A percentile compares a stretch with the other conserved stretches of the same genome.
phyloP scores from a whole-genome alignment of 805 yeast genomes.

The Yarrowia sp. region DNA sequence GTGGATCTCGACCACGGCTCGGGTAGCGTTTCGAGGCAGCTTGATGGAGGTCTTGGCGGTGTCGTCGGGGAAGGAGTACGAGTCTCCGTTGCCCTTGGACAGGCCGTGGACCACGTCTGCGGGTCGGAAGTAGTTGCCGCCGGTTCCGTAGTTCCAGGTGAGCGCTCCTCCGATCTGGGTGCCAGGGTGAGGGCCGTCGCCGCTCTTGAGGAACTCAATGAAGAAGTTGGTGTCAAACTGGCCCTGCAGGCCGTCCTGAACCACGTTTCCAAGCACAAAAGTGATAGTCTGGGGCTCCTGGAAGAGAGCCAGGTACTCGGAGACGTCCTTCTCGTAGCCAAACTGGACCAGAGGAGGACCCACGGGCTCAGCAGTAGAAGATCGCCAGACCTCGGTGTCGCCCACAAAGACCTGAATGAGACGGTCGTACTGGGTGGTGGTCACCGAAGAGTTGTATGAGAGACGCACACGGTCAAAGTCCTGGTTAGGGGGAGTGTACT shows the following conservation, averaged over 20 bases:
- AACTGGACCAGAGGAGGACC: slow-evolving; percentile 45
- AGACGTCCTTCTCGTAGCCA: slow-evolving; percentile 69
- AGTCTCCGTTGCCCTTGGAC: slow-evolving; percentile 46
- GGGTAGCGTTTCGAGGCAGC: slow-evolving; percentile 63
- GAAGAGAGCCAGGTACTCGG: slow-evolving; percentile 62
- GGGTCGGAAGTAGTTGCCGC: slow-evolving; percentile 56
- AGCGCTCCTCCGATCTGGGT: slow-evolving; percentile 7
- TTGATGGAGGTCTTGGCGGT: slow-evolving; percentile 59
- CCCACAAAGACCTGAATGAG: slow-evolving; percentile 51
- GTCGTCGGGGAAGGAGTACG: slow-evolving; percentile 52
- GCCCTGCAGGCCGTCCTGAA: slow-evolving; percentile 63
- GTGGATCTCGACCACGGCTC: slow-evolving; percentile 62
- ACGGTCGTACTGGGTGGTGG: slow-evolving; percentile 52
- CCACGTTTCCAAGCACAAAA: slow-evolving; percentile 69
- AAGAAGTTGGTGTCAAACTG: slow-evolving; percentile 60
- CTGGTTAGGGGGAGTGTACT: slow-evolving; percentile 48
- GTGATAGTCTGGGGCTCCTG: slow-evolving; percentile 51
- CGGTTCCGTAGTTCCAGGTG: slow-evolving; percentile 50
- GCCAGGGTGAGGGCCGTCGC: slow-evolving; percentile 46
- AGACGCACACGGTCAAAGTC: slow-evolving; percentile 51
- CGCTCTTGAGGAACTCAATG: slow-evolving; percentile 58
- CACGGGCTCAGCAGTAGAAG: slow-evolving; percentile 82
- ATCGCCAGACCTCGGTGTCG: slow-evolving; percentile 79
- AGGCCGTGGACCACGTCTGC: slow-evolving; percentile 42
- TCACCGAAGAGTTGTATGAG: slow-evolving; percentile 47